These are phyloP conservation scores for Glebionis coronaria DNA, from an alignment of 129 eudicot species.

Conservation along the genomic window DNA sequence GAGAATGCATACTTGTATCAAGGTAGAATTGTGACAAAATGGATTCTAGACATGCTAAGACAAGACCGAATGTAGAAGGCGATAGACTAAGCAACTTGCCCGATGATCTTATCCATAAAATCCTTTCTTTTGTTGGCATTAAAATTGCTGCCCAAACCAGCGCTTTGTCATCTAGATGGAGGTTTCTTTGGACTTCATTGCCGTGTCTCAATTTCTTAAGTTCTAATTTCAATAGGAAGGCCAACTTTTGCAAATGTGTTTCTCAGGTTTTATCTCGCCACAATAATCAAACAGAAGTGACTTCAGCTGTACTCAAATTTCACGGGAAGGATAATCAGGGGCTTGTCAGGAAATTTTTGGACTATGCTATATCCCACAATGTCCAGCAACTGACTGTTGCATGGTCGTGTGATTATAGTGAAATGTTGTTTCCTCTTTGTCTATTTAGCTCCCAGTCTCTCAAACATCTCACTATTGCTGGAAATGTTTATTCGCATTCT, in stretches of 20 bases:
- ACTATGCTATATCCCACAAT: slow-evolving; percentile 17
- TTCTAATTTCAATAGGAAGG: background rate
- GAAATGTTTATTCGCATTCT: background rate
- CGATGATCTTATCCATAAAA: background rate
- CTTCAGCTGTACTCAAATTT: background rate
- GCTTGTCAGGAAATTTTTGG: background rate
- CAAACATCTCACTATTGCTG: background rate
- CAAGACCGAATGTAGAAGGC: background rate
- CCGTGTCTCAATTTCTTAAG: slow-evolving; percentile 9
- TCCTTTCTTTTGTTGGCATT: background rate
- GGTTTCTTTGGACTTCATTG: slow-evolving; percentile 1
- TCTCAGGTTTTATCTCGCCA: background rate
- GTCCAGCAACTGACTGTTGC: background rate
- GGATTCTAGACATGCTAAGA: no score
- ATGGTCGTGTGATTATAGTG: background rate
- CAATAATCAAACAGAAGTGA: background rate
- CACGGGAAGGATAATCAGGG: background rate
- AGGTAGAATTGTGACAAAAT: background rate
- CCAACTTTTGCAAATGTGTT: background rate
- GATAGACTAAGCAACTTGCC: slow-evolving; percentile 25
- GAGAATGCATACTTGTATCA: no score
- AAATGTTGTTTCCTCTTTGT: background rate
- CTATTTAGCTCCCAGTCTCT: background rate
- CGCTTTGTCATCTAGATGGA: slow-evolving; percentile 9
- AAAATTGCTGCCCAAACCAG: slow-evolving; percentile 2